phyloP scores from a whole-genome alignment of 371 early-diverging fungal genomes.

The Rhizopus microsporus region DNA sequence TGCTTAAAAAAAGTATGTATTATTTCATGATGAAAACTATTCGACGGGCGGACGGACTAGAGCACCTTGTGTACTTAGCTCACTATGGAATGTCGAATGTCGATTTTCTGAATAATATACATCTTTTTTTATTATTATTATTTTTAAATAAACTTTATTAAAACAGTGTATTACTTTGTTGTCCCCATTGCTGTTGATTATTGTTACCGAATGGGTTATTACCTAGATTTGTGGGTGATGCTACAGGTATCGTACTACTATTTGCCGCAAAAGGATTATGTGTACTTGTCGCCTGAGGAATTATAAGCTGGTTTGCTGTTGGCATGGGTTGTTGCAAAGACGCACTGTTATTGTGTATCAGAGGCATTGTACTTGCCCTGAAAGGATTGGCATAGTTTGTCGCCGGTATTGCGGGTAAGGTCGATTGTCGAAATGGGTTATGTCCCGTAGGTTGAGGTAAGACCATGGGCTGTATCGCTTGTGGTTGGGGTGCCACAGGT shows the following conservation, averaged over 20 bases:
- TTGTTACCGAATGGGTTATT: constrained; percentile 13
- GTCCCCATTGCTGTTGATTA: constrained; percentile 3
- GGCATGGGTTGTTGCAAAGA: background rate
- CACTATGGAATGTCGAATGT: constrained; percentile 34
- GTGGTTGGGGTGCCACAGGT: constrained; percentile 3
- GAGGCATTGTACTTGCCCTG: constrained; percentile 28
- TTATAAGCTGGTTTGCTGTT: background rate
- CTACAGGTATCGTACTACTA: constrained; percentile 3
- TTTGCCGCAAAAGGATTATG: constrained; percentile 11
- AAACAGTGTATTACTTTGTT: constrained; percentile 17
- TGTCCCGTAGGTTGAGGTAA: constrained; percentile 11
- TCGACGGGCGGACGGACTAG: constrained; percentile 38
- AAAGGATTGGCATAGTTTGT: constrained; percentile 23
- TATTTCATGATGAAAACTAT: constrained; percentile 24
- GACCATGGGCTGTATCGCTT: background rate
- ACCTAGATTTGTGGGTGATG: constrained; percentile 5
- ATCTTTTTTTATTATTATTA: constrained; percentile 2
- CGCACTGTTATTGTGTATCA: background rate
- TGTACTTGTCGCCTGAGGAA: background rate
- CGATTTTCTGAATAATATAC: constrained; percentile 23
- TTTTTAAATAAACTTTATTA: background rate
- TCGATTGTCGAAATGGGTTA: constrained; percentile 23
- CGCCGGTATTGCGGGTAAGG: background rate
- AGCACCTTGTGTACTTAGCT: constrained; percentile 25
- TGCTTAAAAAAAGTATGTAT: background rate